Base-by-base conservation (phyloP, 2,329 filamentous ascomycete genomes). In the Sporothrix brasiliensis region DNA sequence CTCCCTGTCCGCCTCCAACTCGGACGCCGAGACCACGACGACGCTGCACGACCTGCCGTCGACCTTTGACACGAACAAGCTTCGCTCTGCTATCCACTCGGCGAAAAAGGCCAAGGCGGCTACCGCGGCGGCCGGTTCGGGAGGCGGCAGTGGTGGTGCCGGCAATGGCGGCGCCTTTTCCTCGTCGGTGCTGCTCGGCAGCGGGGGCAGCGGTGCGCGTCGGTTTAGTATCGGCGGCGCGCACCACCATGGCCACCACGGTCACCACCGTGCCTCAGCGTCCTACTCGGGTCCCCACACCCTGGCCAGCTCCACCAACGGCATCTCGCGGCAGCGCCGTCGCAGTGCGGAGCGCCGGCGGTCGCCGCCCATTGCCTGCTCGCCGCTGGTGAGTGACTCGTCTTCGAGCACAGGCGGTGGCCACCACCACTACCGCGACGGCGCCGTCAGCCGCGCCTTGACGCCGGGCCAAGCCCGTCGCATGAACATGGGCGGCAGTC, bases 381-480 rank as follows among this genome's bases (percentile, higher is more conserved):
- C 84, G 49, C 73, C 47, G 19, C 19, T 39, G 14, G 47, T 16
- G 16, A 50, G 27, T 27, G 63, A 52, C 63, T 11, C 19, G 14
- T 7, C 24, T 19, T 61, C 41, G 21, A 24, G 41, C 1, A 13
- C 16, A 0, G 39, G 58, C 2, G 49, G 41, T 24, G 68, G 69
- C 65, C 34, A 34, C 6, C 34, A 34, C 34, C 34, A 34, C 34
- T 34, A 70, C 19, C 68, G 63, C 2, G 70, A 70, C 16, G 67
- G 73, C 6, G 63, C 66, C 2, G 69, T 68, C 16, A 69, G 69
- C 34, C 70, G 75, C 50, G 77, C 79, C 3, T 80, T 88, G 73
- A 87, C 85, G 13, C 79, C 83, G 1, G 85, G 85, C 2, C 86
- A 88, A 75, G 86, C 86, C 27, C 79, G 86, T 68, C 81, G 86